Conservation (phyloP, 306 rosid genomes). For the Prunus davidiana region DNA sequence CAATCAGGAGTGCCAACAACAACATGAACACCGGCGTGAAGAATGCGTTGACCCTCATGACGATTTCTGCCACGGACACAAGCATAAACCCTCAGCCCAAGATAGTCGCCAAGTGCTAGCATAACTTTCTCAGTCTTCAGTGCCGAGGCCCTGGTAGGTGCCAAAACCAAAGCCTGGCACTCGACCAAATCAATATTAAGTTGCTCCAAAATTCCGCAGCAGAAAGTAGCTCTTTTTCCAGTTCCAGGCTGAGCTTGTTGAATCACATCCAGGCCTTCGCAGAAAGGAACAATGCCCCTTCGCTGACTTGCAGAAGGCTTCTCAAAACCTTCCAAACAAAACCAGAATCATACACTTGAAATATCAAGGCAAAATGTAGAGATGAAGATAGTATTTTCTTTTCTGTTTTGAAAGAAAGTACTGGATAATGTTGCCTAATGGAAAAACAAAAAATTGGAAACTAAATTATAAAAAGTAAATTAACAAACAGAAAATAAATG, state of each 20-base stretch:
- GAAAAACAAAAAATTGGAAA: background rate
- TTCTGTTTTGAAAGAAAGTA: too few species aligned
- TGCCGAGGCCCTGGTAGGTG: slow-evolving; percentile 92
- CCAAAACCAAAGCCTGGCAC: slow-evolving; percentile 93
- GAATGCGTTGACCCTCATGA: slow-evolving; percentile 96
- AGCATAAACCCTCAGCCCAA: slow-evolving; percentile 95
- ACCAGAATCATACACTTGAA: slow-evolving; percentile 8
- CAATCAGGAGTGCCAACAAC: slow-evolving; percentile 97
- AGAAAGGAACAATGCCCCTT: slow-evolving; percentile 96
- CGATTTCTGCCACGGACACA: slow-evolving; percentile 93
- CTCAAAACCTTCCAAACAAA: slow-evolving; percentile 66
- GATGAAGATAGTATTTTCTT: background rate
- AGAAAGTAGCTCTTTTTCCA: slow-evolving; percentile 94
- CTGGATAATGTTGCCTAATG: too few species aligned
- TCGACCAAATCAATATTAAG: slow-evolving; percentile 83
- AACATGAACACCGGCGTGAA: slow-evolving; percentile 92
- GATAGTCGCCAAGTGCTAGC: slow-evolving; percentile 97
- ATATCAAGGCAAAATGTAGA: background rate
- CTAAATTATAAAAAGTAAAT: too few species aligned
- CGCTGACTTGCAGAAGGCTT: slow-evolving; percentile 99
- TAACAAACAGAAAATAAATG: background rate
- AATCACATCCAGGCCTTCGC: slow-evolving; percentile 95
- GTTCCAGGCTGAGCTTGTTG: slow-evolving; percentile 99
- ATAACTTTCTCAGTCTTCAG: slow-evolving; percentile 96
- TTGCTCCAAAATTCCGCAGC: slow-evolving; percentile 92